Evolutionary conservation across 2,329 filamentous ascomycete species (phyloP).

Genomic region (Penicillium sp.): DNA sequence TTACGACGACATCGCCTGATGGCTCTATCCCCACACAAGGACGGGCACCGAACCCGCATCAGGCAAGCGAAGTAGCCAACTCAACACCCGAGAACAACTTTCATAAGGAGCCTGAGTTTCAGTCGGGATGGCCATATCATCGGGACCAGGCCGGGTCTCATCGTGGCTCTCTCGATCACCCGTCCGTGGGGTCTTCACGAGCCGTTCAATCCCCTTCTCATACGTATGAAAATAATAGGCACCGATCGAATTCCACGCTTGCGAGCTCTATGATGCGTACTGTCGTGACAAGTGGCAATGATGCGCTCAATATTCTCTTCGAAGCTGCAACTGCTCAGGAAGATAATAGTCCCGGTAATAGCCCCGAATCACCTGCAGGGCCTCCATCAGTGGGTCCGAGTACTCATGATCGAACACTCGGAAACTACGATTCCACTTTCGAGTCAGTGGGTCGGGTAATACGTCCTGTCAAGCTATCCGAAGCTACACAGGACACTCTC

Average conservation of each 20-base stretch:
- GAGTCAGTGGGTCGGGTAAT: slow-evolving; percentile 21
- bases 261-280: slow-evolving; percentile 42
- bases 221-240: slow-evolving; percentile 19
- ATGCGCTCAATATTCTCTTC: slow-evolving; percentile 53
- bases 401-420: slow-evolving; percentile 11
- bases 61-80: not conserved
- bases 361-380: slow-evolving; percentile 20
- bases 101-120: not conserved
- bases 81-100: not conserved
- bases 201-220: slow-evolving; percentile 8
- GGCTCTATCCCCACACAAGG: not conserved
- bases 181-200: not conserved
- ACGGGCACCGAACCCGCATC: not conserved
- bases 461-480: slow-evolving; percentile 30
- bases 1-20: not conserved
- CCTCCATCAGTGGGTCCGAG: slow-evolving; percentile 14
- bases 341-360: slow-evolving; percentile 32
- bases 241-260: slow-evolving; percentile 30
- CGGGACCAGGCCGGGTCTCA: slow-evolving; percentile 8
- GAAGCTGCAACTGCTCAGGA: slow-evolving; percentile 47
- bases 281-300: slow-evolving; percentile 54
- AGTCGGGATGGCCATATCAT: slow-evolving; percentile 1
- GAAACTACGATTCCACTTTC: slow-evolving; percentile 17
- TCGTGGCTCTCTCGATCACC: slow-evolving; percentile 4
- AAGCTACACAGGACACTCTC: slow-evolving; percentile 37